These are phyloP conservation scores for Trichoderma atrobrunneum DNA, from an alignment of 2,329 filamentous ascomycete species.

Conservation along the genomic window DNA sequence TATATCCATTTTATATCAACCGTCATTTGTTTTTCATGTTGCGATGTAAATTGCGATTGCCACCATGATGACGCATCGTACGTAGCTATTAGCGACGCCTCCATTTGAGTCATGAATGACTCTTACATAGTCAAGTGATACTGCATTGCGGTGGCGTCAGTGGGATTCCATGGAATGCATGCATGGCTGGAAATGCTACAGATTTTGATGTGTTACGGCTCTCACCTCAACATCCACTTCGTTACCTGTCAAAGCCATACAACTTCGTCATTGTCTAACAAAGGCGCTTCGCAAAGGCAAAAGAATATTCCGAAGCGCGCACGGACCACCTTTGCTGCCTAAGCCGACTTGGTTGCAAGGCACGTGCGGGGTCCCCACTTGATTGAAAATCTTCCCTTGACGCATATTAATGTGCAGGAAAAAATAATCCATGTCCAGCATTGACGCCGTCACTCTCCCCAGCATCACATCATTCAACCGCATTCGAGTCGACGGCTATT, in stretches of 20 bases:
- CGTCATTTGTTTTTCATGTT: neutral
- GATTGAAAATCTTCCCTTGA: constrained; percentile 18
- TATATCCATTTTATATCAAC: neutral
- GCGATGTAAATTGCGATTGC: neutral
- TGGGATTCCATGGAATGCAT: neutral
- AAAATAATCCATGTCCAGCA: constrained; percentile 12
- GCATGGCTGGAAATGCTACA: neutral
- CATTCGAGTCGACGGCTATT: neutral
- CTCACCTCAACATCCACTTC: neutral
- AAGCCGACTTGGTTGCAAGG: constrained; percentile 10
- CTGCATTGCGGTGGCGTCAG: neutral
- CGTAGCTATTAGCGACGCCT: neutral
- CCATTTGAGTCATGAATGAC: neutral
- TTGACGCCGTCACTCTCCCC: neutral
- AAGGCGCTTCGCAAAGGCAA: neutral
- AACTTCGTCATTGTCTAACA: neutral
- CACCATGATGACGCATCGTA: neutral
- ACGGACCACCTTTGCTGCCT: constrained; percentile 12
- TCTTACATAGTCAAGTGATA: neutral
- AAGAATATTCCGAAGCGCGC: neutral
- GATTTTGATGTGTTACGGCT: neutral
- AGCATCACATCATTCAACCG: neutral
- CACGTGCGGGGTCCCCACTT: constrained; percentile 20
- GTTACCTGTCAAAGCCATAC: neutral
- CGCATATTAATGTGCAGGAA: constrained; percentile 7